Evolutionary conservation across 371 early-diverging fungal species (phyloP), one percentile per base, ranked within the genome.

Genomic region (Mortierella sp.): DNA sequence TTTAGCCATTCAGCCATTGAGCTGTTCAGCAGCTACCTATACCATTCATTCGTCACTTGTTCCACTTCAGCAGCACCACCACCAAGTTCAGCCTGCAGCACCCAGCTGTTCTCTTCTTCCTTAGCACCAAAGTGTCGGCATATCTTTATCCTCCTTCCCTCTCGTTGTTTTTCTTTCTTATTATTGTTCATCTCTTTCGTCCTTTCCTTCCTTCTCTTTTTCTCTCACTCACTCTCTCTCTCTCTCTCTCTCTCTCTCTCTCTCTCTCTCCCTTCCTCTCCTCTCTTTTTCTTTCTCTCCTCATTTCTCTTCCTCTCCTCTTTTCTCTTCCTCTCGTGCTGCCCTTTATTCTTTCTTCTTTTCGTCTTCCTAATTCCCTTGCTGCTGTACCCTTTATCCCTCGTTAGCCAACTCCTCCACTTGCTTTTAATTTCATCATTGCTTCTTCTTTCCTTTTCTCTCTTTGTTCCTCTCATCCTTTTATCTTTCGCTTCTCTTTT

Each of bases 61-160:
- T 4, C 34, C 38, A 50, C 50, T 11, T 16, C 50, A 50, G 50
- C 0, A 50, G 42, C 42, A 38, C 42, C 42, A 50, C 11, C 50
- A 14, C 14, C 50, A 13, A 50, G 50, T 9, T 50, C 16, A 13
- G 50, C 50, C 50, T 50, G 50, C 50, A 13, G 63, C 34, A 19
- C 34, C 34, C 19, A 63, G 14, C 38, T 34, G 4, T 14, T 14
- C 55, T 58, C 4, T 19, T 34, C 34, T 19, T 63, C 34, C 68
- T 68, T 54, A 45, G 21, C 44, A 48, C 71, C 48, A 34, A 50
- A 31, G 19, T 48, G 9, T 65, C 19, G n/a, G 14, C 31, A 63
- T 65, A 60, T 24, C 70, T 63, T 10, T 31, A 28, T 81, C 24
- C 34, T 60, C 58, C 26, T 44, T 55, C 54, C 9, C 80, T 63